Evolutionary conservation across 768 basidiomycete genomes (phyloP).

Genomic region (Lentinula lateritia): DNA sequence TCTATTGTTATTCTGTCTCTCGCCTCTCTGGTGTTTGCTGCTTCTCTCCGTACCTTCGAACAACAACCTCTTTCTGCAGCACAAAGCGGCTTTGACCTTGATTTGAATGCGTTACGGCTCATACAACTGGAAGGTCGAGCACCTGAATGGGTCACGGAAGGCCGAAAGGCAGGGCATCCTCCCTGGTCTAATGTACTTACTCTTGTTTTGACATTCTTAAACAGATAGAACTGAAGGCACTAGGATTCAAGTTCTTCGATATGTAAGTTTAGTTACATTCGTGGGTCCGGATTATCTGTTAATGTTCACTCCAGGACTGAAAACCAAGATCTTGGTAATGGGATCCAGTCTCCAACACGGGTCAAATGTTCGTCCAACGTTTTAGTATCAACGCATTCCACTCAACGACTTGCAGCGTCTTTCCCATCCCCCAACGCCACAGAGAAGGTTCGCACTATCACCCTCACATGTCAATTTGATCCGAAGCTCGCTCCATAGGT

Average conservation of each 20-base stretch:
- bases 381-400: slow-evolving; percentile 11
- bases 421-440: slow-evolving; percentile 59
- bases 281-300: slow-evolving; percentile 9
- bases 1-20: not conserved
- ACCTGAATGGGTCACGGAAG: slow-evolving; percentile 80
- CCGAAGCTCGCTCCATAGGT: slow-evolving; percentile 22
- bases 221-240: slow-evolving; percentile 73
- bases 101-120: slow-evolving; percentile 67
- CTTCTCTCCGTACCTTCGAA: slow-evolving; percentile 25
- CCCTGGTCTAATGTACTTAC: not conserved
- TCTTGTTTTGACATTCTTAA: not conserved
- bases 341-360: slow-evolving; percentile 28
- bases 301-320: slow-evolving; percentile 54
- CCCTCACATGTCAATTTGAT: slow-evolving; percentile 1
- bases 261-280: slow-evolving; percentile 42
- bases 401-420: slow-evolving; percentile 29
- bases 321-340: slow-evolving; percentile 52
- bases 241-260: slow-evolving; percentile 83
- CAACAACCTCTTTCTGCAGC: slow-evolving; percentile 33
- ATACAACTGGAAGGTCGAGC: slow-evolving; percentile 67
- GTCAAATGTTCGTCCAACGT: slow-evolving; percentile 30
- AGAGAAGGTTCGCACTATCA: slow-evolving; percentile 29
- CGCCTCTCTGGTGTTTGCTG: slow-evolving; percentile 28
- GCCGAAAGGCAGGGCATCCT: slow-evolving; percentile 63
- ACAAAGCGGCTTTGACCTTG: slow-evolving; percentile 55